These are phyloP conservation scores for Calonectria hongkongensis DNA, from an alignment of 2,329 filamentous ascomycete species.

Conservation along the genomic window DNA sequence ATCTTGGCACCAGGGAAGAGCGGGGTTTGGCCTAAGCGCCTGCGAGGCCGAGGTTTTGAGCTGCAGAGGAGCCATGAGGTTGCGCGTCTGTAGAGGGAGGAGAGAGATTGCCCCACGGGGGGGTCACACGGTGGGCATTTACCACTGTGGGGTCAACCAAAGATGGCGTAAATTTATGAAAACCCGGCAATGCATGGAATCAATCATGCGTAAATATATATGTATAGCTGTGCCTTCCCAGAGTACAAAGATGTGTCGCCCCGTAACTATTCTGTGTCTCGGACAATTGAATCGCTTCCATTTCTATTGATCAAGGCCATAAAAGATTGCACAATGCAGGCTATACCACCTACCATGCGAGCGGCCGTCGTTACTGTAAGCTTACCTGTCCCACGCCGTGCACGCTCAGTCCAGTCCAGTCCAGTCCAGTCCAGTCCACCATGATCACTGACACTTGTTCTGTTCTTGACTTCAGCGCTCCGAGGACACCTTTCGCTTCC, in stretches of 20 bases:
- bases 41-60: slow-evolving; percentile 21
- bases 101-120: background rate
- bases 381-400: background rate
- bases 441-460: background rate
- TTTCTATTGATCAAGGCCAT: background rate
- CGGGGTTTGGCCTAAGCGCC: slow-evolving; percentile 35
- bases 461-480: background rate
- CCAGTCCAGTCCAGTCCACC: no score
- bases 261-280: background rate
- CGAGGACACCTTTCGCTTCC: slow-evolving; percentile 2
- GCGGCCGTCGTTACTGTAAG: slow-evolving; percentile 4
- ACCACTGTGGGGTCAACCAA: background rate
- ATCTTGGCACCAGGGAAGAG: slow-evolving; percentile 37
- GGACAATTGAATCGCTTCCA: background rate
- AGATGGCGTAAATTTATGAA: background rate
- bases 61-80: slow-evolving; percentile 8
- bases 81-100: background rate
- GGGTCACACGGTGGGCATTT: background rate
- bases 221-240: background rate
- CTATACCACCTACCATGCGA: slow-evolving; percentile 4
- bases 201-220: background rate
- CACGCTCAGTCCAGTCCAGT: no score
- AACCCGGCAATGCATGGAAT: background rate
- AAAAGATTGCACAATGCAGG: background rate
- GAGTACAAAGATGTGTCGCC: background rate